These are phyloP conservation scores for Vitis amurensis DNA, from an alignment of 164 flowering plant species.

Conservation along the genomic window DNA sequence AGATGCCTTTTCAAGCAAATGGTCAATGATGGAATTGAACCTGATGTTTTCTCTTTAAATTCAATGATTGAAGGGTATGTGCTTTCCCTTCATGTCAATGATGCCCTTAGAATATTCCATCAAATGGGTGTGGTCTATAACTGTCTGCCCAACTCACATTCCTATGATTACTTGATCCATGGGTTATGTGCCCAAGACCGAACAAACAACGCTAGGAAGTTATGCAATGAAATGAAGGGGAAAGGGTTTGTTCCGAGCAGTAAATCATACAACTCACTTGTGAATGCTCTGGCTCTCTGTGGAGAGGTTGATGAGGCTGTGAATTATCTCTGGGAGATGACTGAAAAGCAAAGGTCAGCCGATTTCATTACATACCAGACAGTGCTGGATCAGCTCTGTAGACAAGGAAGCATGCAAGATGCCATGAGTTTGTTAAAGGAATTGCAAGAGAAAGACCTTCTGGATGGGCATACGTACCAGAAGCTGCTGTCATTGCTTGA, in stretches of 20 bases:
- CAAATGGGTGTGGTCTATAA: slow-evolving; percentile 74
- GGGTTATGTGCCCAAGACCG: slow-evolving; percentile 88
- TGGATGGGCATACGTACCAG: slow-evolving; percentile 53
- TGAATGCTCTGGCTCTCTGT: slow-evolving; percentile 71
- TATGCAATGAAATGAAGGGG: slow-evolving; percentile 64
- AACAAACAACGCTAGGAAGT: slow-evolving; percentile 68
- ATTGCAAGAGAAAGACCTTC: slow-evolving; percentile 53
- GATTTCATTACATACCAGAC: slow-evolving; percentile 78
- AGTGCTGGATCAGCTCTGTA: slow-evolving; percentile 66
- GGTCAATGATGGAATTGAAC: slow-evolving; percentile 80
- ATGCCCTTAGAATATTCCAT: slow-evolving; percentile 83
- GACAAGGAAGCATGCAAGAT: slow-evolving; percentile 44
- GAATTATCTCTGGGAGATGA: slow-evolving; percentile 70
- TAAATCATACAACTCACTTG: slow-evolving; percentile 78
- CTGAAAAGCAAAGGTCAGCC: slow-evolving; percentile 36
- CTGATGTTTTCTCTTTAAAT: slow-evolving; percentile 80
- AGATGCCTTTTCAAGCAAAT: slow-evolving; percentile 76
- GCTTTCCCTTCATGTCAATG: slow-evolving; percentile 77
- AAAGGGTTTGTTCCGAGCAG: slow-evolving; percentile 65
- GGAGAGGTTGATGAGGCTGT: slow-evolving; percentile 85
- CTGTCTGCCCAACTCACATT: slow-evolving; percentile 60
- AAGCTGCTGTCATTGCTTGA: slow-evolving; percentile 56
- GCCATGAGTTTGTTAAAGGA: slow-evolving; percentile 60
- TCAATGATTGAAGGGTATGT: slow-evolving; percentile 88
- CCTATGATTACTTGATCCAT: slow-evolving; percentile 75